phyloP scores from a whole-genome alignment of 768 basidiomycete genomes.

The Tulasnella sp. region DNA sequence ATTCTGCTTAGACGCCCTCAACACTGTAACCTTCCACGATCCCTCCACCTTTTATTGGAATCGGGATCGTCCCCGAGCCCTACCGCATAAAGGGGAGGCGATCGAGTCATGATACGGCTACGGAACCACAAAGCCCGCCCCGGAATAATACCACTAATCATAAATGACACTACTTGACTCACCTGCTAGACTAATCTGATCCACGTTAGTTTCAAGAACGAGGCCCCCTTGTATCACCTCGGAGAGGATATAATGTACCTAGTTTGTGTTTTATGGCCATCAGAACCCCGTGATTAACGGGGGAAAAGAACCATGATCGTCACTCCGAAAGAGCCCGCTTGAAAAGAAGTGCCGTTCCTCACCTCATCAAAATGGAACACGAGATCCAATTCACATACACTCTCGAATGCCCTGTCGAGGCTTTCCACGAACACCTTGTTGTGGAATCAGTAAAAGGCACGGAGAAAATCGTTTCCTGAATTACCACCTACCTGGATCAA shows the following conservation, averaged over 20 bases:
- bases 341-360: conserved; percentile 17
- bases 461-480: background rate
- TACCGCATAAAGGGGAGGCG: background rate
- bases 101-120: background rate
- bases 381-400: conserved; percentile 94
- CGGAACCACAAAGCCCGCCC: conserved; percentile 2
- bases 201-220: conserved; percentile 88
- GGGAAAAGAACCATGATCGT: background rate
- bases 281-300: conserved; percentile 1
- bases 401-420: conserved; percentile 90
- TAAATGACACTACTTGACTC: conserved; percentile 21
- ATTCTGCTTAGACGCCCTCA: too few species aligned
- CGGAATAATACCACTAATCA: background rate
- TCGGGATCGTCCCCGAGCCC: too few species aligned
- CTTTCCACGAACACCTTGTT: conserved; percentile 91
- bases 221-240: conserved; percentile 96
- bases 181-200: conserved; percentile 68
- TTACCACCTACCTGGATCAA: conserved; percentile 72
- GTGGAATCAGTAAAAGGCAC: conserved; percentile 4
- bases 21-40: too few species aligned
- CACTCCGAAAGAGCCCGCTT: background rate
- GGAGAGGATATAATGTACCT: conserved; percentile 92
- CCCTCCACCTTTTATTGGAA: too few species aligned
- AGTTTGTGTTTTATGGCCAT: background rate
- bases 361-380: conserved; percentile 99